phyloP scores from a whole-genome alignment of 2,329 filamentous ascomycete genomes.

The Cladosporium sp. region DNA sequence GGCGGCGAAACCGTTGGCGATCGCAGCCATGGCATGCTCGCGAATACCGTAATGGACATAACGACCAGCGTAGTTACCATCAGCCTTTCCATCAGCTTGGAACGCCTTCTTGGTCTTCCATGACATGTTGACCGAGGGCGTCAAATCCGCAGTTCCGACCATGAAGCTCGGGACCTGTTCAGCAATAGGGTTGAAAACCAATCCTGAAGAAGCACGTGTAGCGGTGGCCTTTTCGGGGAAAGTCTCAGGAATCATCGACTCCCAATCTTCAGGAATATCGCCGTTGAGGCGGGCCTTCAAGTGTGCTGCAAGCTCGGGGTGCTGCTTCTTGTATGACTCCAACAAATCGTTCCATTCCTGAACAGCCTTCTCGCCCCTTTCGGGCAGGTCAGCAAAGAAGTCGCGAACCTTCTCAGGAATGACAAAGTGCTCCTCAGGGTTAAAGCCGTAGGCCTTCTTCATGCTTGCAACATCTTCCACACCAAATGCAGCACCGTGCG shows the following conservation, averaged over 20 bases:
- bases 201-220: slow-evolving; percentile 47
- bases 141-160: slow-evolving; percentile 36
- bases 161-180: slow-evolving; percentile 31
- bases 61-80: slow-evolving; percentile 49
- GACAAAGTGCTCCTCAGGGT: slow-evolving; percentile 39
- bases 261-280: slow-evolving; percentile 46
- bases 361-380: slow-evolving; percentile 45
- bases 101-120: slow-evolving; percentile 48
- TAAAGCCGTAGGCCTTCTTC: slow-evolving; percentile 49
- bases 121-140: slow-evolving; percentile 35
- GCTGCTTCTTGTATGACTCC: slow-evolving; percentile 30
- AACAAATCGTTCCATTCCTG: slow-evolving; percentile 48
- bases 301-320: slow-evolving; percentile 48
- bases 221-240: slow-evolving; percentile 48
- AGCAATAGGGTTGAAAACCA: slow-evolving; percentile 37
- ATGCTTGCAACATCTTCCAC: slow-evolving; percentile 50
- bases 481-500: slow-evolving; percentile 57
- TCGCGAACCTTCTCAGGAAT: slow-evolving; percentile 42
- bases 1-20: slow-evolving; percentile 40
- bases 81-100: slow-evolving; percentile 48
- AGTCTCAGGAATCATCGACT: slow-evolving; percentile 45
- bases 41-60: slow-evolving; percentile 58
- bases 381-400: slow-evolving; percentile 50
- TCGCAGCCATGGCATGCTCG: slow-evolving; percentile 58
- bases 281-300: slow-evolving; percentile 47